These are phyloP conservation scores for Teratosphaeria epicoccoides DNA, from an alignment of 2,329 filamentous ascomycete species.

Conservation along the genomic window DNA sequence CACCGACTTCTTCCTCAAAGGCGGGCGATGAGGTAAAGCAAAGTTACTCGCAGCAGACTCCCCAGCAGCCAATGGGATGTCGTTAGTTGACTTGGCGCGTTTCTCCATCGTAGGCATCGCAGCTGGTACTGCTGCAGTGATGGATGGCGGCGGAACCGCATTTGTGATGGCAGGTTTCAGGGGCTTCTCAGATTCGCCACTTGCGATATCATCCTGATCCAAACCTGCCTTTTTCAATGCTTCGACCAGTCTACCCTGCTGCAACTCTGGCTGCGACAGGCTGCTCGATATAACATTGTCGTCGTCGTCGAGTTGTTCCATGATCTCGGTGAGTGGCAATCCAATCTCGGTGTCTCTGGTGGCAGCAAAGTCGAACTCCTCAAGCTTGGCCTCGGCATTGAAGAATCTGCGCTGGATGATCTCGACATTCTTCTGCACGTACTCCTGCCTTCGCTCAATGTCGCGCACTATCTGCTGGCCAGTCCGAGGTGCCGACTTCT, in stretches of 20 bases:
- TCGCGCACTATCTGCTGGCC: conserved; percentile 55
- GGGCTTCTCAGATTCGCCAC: conserved; percentile 5
- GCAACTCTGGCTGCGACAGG: conserved; percentile 49
- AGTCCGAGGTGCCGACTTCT: conserved; percentile 37
- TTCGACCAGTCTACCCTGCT: conserved; percentile 57
- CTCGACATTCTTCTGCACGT: conserved; percentile 71
- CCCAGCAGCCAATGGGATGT: not conserved
- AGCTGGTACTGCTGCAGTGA: not conserved
- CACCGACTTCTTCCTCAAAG: conserved; percentile 43
- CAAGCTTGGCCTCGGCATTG: conserved; percentile 57
- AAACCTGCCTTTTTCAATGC: conserved; percentile 68
- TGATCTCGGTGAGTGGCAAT: conserved; percentile 76
- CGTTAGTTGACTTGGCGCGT: not conserved
- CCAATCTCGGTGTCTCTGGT: conserved; percentile 49
- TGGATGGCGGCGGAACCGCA: conserved; percentile 2
- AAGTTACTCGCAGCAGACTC: conserved; percentile 3
- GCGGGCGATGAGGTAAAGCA: conserved; percentile 11
- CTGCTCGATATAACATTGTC: conserved; percentile 62
- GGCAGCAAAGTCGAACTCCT: conserved; percentile 39
- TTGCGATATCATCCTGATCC: conserved; percentile 20
- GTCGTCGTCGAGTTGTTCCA: conserved; percentile 84
- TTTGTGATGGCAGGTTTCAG: conserved; percentile 10
- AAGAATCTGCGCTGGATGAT: conserved; percentile 64
- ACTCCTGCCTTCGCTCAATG: conserved; percentile 70
- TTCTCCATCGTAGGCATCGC: not conserved